phyloP scores from a whole-genome alignment of 2,329 filamentous ascomycete species.

The Talaromyces sp. region DNA sequence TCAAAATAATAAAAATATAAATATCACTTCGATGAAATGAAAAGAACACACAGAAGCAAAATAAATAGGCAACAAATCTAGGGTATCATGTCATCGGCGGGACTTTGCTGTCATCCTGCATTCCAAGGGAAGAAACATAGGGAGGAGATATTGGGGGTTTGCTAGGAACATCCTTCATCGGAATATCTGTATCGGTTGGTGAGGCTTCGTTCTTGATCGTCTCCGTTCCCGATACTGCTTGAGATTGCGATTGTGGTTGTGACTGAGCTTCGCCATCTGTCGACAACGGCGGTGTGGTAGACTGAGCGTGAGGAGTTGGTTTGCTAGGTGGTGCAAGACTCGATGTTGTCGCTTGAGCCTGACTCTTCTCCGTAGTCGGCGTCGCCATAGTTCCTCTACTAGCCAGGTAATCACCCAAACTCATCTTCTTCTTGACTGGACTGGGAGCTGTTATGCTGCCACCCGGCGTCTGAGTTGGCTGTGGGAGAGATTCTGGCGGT shows the following conservation, averaged over 20 bases:
- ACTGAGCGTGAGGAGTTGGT: conserved; percentile 17
- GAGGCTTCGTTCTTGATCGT: conserved; percentile 19
- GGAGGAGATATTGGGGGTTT: conserved; percentile 25
- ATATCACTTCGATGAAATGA: background rate
- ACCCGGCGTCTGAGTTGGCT: conserved; percentile 21
- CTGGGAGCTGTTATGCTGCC: conserved; percentile 39
- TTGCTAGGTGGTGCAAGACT: conserved; percentile 25
- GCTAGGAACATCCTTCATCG: conserved; percentile 28
- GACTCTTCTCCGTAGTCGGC: conserved; percentile 39
- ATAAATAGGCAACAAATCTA: conserved; percentile 9
- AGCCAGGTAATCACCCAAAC: conserved; percentile 46
- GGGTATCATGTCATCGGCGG: conserved; percentile 15
- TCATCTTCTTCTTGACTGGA: conserved; percentile 48
- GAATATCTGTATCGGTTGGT: conserved; percentile 23
- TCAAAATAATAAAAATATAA: conserved; percentile 9
- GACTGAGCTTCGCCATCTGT: conserved; percentile 12
- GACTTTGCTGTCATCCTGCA: conserved; percentile 14
- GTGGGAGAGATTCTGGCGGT: conserved; percentile 26
- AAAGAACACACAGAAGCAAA: background rate
- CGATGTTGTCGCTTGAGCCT: conserved; percentile 21
- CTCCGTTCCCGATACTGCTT: conserved; percentile 13
- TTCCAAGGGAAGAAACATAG: conserved; percentile 17
- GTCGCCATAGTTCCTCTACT: conserved; percentile 38
- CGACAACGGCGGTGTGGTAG: conserved; percentile 16
- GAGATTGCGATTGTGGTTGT: background rate